These are phyloP conservation scores for Raffaelea deltoideospora DNA, from an alignment of 2,329 filamentous ascomycete species.

Conservation along the genomic window DNA sequence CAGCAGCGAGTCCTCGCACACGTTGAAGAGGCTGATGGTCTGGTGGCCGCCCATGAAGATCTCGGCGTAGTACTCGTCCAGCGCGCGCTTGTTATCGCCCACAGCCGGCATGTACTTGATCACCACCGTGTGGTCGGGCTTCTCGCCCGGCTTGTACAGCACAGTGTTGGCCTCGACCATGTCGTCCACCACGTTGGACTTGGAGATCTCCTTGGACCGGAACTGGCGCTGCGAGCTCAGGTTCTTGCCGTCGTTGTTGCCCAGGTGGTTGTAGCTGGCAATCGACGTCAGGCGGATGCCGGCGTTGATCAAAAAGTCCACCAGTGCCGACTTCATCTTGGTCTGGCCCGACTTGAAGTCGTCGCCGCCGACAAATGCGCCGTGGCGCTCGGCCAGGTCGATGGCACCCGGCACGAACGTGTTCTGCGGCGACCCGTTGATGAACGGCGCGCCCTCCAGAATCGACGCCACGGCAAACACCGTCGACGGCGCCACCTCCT, in stretches of 20 bases:
- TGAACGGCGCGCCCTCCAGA: slow-evolving; percentile 80
- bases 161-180: slow-evolving; percentile 95
- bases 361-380: slow-evolving; percentile 87
- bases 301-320: slow-evolving; percentile 96
- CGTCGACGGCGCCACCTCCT: slow-evolving; percentile 87
- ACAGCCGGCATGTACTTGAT: slow-evolving; percentile 99
- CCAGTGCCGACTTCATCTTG: slow-evolving; percentile 99
- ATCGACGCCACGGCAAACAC: slow-evolving; percentile 93
- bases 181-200: slow-evolving; percentile 98
- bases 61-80: slow-evolving; percentile 98
- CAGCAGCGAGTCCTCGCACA: slow-evolving; percentile 94
- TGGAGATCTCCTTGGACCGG: slow-evolving; percentile 98
- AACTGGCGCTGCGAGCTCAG: slow-evolving; percentile 95
- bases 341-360: slow-evolving; percentile 99
- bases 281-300: slow-evolving; percentile 98
- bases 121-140: slow-evolving; percentile 95
- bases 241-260: slow-evolving; percentile 99
- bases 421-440: slow-evolving; percentile 98
- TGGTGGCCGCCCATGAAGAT: slow-evolving; percentile 98
- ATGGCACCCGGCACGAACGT: slow-evolving; percentile 93
- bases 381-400: slow-evolving; percentile 72
- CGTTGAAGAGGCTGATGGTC: slow-evolving; percentile 96
- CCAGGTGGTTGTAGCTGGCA: slow-evolving; percentile 97
- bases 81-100: slow-evolving; percentile 94
- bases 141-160: slow-evolving; percentile 81